These are phyloP conservation scores for Pseudopithomyces chartarum DNA, from an alignment of 2,329 filamentous ascomycete genomes.

Conservation along the genomic window DNA sequence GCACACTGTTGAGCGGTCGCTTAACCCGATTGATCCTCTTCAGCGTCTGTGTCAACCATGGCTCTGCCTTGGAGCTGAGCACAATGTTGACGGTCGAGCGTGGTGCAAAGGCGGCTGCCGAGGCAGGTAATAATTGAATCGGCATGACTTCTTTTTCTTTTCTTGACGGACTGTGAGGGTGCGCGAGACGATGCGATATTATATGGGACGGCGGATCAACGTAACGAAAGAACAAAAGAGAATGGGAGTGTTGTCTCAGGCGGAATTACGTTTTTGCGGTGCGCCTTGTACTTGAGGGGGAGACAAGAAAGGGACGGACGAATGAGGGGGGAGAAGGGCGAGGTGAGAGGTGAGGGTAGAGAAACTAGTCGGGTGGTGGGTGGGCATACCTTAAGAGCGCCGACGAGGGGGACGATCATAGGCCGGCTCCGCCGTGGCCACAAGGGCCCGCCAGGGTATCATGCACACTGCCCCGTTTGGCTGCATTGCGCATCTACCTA, in stretches of 20 bases:
- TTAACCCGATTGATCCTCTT: conserved; percentile 98
- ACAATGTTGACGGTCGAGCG: conserved; percentile 94
- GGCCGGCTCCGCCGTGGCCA: conserved; percentile 41
- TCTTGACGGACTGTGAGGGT: conserved; percentile 25
- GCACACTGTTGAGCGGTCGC: conserved; percentile 94
- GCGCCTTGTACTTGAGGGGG: conserved; percentile 42
- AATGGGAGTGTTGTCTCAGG: conserved; percentile 40
- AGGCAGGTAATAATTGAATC: conserved; percentile 89
- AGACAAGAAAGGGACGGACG: conserved; percentile 45
- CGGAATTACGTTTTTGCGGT: conserved; percentile 41
- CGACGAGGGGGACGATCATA: conserved; percentile 39
- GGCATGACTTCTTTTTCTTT: conserved; percentile 79
- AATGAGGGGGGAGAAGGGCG: conserved; percentile 50
- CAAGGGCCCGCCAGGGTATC: conserved; percentile 39
- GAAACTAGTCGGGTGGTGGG: conserved; percentile 45
- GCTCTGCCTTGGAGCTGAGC: conserved; percentile 86
- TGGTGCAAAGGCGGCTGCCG: conserved; percentile 93
- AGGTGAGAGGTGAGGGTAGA: conserved; percentile 49
- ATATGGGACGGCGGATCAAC: conserved; percentile 43
- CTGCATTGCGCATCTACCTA: conserved; percentile 44
- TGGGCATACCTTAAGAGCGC: conserved; percentile 42
- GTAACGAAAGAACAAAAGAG: conserved; percentile 42
- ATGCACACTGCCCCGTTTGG: conserved; percentile 47
- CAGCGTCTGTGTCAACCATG: conserved; percentile 94
- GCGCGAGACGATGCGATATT: conserved; percentile 40